phyloP scores from a whole-genome alignment of 129 eudicot genomes.

The Daucus carota region DH1_v3.0 NC_030384.2:37467001-37467500 shows the following conservation, averaged over 20 bases:
- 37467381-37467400: slow-evolving; percentile 56
- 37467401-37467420: slow-evolving; percentile 45
- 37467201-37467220: slow-evolving; percentile 51
- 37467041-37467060: slow-evolving; percentile 42
- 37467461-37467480: background rate
- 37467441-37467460: background rate
- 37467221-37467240: slow-evolving; percentile 39
- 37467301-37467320: slow-evolving; percentile 39
- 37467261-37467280: slow-evolving; percentile 36
- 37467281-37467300: slow-evolving; percentile 37
- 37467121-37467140: slow-evolving; percentile 26
- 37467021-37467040: slow-evolving; percentile 48
- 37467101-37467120: slow-evolving; percentile 16
- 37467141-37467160: slow-evolving; percentile 49
- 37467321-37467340: slow-evolving; percentile 38
- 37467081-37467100: slow-evolving; percentile 46
- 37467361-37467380: slow-evolving; percentile 58
- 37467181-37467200: slow-evolving; percentile 45
- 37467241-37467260: slow-evolving; percentile 41
- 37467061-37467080: slow-evolving; percentile 30
- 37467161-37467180: slow-evolving; percentile 52
- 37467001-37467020: slow-evolving; percentile 31
- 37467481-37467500: background rate
- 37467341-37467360: slow-evolving; percentile 46
- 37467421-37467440: slow-evolving; percentile 24